These are phyloP conservation scores for Tuber umbilicatum DNA, from an alignment of 495 filamentous ascomycete species.

Conservation along the genomic window DNA sequence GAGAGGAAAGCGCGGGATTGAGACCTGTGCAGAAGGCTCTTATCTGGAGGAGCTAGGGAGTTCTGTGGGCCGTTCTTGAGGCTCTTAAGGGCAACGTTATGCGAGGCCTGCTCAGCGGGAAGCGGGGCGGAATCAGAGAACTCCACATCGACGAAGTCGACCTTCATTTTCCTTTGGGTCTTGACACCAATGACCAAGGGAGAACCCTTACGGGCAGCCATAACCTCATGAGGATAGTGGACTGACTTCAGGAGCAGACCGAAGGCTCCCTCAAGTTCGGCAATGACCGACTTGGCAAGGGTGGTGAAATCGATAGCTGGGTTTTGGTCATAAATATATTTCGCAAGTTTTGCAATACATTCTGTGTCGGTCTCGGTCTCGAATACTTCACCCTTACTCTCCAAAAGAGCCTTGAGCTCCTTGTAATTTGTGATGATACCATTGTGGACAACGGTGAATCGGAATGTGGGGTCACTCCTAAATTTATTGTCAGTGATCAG, in stretches of 20 bases:
- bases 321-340: conserved; percentile 96
- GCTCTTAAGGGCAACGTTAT: conserved; percentile 86
- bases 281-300: conserved; percentile 93
- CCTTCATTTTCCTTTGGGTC: conserved; percentile 98
- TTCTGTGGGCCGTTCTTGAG: conserved; percentile 60
- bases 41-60: conserved; percentile 82
- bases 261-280: conserved; percentile 95
- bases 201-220: conserved; percentile 96
- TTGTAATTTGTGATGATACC: conserved; percentile 99
- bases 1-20: conserved; percentile 98
- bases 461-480: conserved; percentile 69
- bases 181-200: conserved; percentile 92
- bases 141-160: conserved; percentile 98
- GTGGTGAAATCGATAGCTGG: conserved; percentile 91
- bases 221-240: conserved; percentile 95
- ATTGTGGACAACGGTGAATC: conserved; percentile 97
- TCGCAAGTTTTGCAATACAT: conserved; percentile 96
- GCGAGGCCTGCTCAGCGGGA: conserved; percentile 87
- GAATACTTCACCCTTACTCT: conserved; percentile 92
- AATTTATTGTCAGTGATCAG: conserved; percentile 8
- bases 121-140: conserved; percentile 81
- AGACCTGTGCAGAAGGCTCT: conserved; percentile 92
- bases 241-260: conserved; percentile 95
- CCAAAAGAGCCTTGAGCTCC: conserved; percentile 87
- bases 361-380: conserved; percentile 99